Conservation (phyloP, 2,329 filamentous ascomycete species). For the Chaetomium globosum region DNA sequence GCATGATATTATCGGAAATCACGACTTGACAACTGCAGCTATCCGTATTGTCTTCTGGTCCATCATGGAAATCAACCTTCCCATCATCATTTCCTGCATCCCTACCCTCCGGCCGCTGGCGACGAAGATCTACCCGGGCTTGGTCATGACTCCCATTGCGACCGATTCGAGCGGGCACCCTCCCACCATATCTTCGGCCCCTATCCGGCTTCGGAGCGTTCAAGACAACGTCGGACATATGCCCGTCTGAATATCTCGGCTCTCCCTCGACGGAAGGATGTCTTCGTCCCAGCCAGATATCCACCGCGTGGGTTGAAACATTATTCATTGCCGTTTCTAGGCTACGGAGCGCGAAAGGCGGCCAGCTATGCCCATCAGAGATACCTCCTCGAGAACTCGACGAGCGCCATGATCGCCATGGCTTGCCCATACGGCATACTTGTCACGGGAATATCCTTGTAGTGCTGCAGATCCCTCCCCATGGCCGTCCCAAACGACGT, state of each 20-base stretch:
- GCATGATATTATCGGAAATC: no score
- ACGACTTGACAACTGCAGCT: background rate
- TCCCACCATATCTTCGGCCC: conserved; percentile 8
- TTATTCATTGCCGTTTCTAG: background rate
- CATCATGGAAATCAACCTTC: conserved; percentile 22
- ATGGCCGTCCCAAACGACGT: conserved; percentile 80
- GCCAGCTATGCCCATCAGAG: conserved; percentile 31
- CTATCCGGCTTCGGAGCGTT: background rate
- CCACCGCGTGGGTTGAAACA: background rate
- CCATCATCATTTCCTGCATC: conserved; percentile 22
- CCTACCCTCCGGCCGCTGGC: conserved; percentile 20
- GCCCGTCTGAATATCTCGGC: background rate
- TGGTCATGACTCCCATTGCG: background rate
- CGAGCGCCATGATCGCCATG: conserved; percentile 81
- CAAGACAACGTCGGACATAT: background rate
- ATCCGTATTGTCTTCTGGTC: conserved; percentile 16
- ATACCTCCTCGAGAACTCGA: conserved; percentile 69
- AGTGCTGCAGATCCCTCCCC: conserved; percentile 73
- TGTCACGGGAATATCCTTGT: conserved; percentile 74
- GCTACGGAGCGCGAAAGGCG: background rate
- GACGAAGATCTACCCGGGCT: background rate
- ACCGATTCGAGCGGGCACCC: background rate
- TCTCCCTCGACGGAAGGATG: background rate
- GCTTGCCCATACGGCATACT: conserved; percentile 85
- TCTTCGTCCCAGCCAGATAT: background rate